Base-by-base conservation (phyloP, 139 green algal genomes). In the Closterium sp. region DNA sequence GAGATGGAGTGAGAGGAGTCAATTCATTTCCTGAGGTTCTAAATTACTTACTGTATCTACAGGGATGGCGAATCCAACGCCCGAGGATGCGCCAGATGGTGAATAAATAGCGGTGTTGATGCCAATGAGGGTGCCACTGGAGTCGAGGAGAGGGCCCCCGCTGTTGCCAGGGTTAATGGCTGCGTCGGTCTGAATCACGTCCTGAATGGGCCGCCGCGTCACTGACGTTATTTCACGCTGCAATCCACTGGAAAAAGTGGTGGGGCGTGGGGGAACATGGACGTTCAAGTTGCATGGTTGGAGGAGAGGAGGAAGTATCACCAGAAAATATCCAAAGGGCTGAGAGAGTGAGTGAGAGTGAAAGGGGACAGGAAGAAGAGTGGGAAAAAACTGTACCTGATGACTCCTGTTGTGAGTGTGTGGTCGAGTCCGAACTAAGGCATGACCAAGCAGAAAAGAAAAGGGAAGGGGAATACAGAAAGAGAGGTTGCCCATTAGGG, bases 141-240 rank as follows among this genome's bases (percentile, higher is more conserved):
- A 92, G 91, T 96, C 91, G 1, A 96, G 91, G 27, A 96, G 89
- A 21, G 95, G 95, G 1, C 95, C 95, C 19, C 95, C 95, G 31
- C 90, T 95, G 93, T 96, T 96, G 50, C 95, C 95, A 5, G 95
- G 95, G 86, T 96, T 96, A 84, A 96, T 96, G 22, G 95, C 95
- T 9, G 95, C 95, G 84, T 96, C 95, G 2, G 95, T 96, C 90
- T 96, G 95, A 45, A 96, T 97, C 70, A 98, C 94, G 38, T 96
- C 96, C 88, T 97, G 91, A 91, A 98, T 98, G 91, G 98, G 97
- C 1, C 97, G 93, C 2, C 97, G 97, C 13, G 97, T 98, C 84
- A 96, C 95, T 29, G 90, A 95, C 7, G 87, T 94, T 91, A 96
- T 96, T 88, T 96, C 95, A n/a, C 95, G 79, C 45, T 92, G 89